Base-by-base conservation (phyloP, 768 basidiomycete genomes). In the Phaeotremella skinneri region DNA sequence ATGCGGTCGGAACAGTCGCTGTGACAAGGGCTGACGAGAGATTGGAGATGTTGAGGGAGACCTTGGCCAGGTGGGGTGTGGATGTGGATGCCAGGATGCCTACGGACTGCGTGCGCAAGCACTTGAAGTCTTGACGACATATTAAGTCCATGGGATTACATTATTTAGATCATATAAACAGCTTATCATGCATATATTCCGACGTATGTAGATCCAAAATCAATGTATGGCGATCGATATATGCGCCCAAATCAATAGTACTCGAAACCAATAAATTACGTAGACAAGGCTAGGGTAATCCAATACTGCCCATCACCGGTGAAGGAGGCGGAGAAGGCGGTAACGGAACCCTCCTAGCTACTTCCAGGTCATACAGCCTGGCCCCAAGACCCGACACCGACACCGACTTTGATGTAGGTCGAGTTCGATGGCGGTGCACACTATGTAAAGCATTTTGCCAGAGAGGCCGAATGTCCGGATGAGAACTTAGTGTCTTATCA, bases 311-410 rank as follows among this genome's bases (percentile, higher is more conserved):
- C n/a, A 45, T 5, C 1, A 26, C 11, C 32, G 55, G 64, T 0
- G 64, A 61, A 17, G 64, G 52, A 31, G 63, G 63, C 9, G 66
- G 66, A 7, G 66, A 72, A 32, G 56, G 63, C 2, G 71, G 71
- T 21, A 73, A 47, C 9, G 71, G 68, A 21, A 70, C 64, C 6
- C 43, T 14, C 5, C 52, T 48, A 17, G 71, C 71, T 23, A 58
- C 3, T 26, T 56, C 50, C 2, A 66, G 43, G 3, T 61, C 27
- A 5, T 49, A 11, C 21, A 37, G 42, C 4, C 30, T 41, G 52
- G 9, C 21, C 9, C 45, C 11, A n/a, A 26, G 29, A 5, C 6
- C 9, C 27, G 52, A 32, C 6, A 11, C 7, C 5, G 7, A 13
- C 34, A 23, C 29, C 34, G 32, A 37, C 14, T 7, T 5, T 32